Evolutionary conservation across 768 basidiomycete genomes (phyloP).

Genomic region (Trametes cubensis): DNA sequence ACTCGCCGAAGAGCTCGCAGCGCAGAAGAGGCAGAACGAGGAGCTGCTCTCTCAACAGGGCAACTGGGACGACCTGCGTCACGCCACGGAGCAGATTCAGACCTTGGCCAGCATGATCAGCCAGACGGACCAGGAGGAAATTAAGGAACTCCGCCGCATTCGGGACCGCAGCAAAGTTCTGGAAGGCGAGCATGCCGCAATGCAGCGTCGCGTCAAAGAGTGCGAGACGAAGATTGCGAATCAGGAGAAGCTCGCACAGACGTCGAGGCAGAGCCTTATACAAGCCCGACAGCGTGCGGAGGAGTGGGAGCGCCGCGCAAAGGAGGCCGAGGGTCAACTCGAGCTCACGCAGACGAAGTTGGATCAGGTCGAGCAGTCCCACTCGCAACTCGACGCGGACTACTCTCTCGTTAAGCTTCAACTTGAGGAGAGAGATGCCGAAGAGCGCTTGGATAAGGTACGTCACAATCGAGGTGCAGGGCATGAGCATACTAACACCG

Average conservation of each 20-base stretch:
- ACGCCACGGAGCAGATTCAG: constrained; percentile 74
- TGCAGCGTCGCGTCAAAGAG: constrained; percentile 77
- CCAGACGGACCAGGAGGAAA: constrained; percentile 69
- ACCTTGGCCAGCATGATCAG: constrained; percentile 60
- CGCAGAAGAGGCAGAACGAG: constrained; percentile 64
- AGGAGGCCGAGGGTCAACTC: constrained; percentile 67
- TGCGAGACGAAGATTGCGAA: constrained; percentile 63
- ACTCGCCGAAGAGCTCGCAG: constrained; percentile 49
- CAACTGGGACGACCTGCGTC: constrained; percentile 80
- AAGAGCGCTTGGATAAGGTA: constrained; percentile 70
- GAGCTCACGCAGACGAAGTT: constrained; percentile 61
- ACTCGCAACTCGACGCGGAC: constrained; percentile 70
- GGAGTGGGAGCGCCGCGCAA: constrained; percentile 82
- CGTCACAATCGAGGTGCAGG: constrained; percentile 7
- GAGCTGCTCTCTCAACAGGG: constrained; percentile 60
- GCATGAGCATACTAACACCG: neutral
- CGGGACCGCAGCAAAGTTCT: constrained; percentile 59
- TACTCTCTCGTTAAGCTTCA: constrained; percentile 67
- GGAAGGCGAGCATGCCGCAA: constrained; percentile 64
- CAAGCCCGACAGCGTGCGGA: constrained; percentile 77
- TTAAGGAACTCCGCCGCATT: constrained; percentile 66
- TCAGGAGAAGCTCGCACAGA: constrained; percentile 59
- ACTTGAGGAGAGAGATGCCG: constrained; percentile 75
- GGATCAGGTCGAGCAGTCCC: constrained; percentile 68
- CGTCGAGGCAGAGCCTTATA: constrained; percentile 63